Conservation (phyloP, 2,329 filamentous ascomycete genomes). For the Cercospora beticola region DNA sequence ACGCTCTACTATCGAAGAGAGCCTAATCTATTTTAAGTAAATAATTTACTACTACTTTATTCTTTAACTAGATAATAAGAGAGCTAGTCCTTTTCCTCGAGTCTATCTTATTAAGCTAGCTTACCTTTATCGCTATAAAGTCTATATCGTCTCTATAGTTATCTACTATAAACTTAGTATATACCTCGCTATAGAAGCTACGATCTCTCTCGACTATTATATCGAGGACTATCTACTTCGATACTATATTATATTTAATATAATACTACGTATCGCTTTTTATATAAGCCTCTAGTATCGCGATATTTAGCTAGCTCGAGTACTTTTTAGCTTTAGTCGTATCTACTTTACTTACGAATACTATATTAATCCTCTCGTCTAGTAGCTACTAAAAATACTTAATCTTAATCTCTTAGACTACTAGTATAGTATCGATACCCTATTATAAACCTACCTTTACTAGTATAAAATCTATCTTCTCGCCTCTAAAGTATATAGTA, state of each 20-base stretch:
- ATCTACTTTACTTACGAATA: neutral
- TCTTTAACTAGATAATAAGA: too few relatives aligned
- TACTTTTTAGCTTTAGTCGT: neutral
- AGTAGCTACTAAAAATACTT: neutral
- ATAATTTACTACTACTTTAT: too few relatives aligned
- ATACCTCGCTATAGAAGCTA: neutral
- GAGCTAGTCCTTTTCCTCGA: too few relatives aligned
- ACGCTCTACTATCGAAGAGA: neutral
- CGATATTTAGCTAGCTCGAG: neutral
- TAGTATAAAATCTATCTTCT: neutral
- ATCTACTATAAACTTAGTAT: neutral
- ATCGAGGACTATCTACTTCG: neutral
- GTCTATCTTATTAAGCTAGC: neutral
- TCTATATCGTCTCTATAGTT: neutral
- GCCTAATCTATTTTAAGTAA: neutral
- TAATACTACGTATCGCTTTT: neutral
- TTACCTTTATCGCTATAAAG: neutral
- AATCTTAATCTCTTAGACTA: neutral
- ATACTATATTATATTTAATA: neutral
- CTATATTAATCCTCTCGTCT: neutral
- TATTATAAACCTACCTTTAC: neutral
- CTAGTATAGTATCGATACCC: neutral
- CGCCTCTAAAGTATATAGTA: neutral
- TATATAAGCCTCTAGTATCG: neutral
- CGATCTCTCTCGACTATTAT: neutral